Base-by-base conservation (phyloP, 352 stramenopile genomes). In the Pythium aquatile region DNA sequence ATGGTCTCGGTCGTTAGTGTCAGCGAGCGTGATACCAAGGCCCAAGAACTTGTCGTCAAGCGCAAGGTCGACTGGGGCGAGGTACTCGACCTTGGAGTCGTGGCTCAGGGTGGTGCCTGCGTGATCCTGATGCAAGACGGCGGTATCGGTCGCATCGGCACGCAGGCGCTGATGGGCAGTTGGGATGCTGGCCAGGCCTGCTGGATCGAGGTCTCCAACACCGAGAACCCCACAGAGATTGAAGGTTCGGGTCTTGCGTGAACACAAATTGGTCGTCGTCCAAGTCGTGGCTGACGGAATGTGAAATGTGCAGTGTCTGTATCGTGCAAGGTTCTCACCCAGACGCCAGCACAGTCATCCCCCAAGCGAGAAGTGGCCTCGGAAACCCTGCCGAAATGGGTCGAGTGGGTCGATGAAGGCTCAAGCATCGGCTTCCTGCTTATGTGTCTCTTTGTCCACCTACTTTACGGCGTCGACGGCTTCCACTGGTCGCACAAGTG, bases 401-500 rank as follows among this genome's bases (percentile, higher is more conserved):
- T 92, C 26, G 79, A 90, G 61, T 83, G 78, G 75, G 73, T 81
- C 16, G 85, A 92, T 55, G 83, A 91, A 85, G 81, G 85, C 53
- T 80, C 83, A 13, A 92, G 83, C 65, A 79, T 91, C 26, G 85
- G 85, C 9, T 94, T 92, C 51, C 60, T 94, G 59, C 70, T 94
- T 57, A 90, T 94, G 79, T 91, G 83, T 35, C 65, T 94, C 26
- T 91, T 94, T 44, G 85, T 94, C 28, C 85, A 94, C 54, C 72
- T 94, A 48, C 69, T 94, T 5, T 90, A 91, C 44, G 85, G 85
- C 32, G 85, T 94, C 30, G 83, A 94, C 40, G 85, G 83, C 33
- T 94, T 94, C 55, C 85, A 94, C 61, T 94, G 85, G 85, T 79
- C 81, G 26, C 85, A 94, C 73, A 94, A 94, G 66, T 91, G 81